Percentiles rank a stretch among this genome's conserved stretches.
Conservation (phyloP, 2,329 filamentous ascomycete species). For the Aspergillus sp. region DNA sequence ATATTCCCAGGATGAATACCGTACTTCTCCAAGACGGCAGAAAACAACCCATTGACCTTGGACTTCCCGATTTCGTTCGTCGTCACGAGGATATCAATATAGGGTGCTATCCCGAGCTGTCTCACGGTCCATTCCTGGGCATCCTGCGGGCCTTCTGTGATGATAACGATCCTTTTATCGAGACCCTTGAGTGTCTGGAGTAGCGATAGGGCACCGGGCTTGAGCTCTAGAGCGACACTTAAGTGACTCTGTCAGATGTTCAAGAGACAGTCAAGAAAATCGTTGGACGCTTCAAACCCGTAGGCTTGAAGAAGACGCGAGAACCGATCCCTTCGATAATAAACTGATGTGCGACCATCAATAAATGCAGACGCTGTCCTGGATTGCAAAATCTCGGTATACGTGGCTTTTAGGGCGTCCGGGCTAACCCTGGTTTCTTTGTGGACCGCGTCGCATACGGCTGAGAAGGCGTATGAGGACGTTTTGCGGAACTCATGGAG, state of each 20-base stretch:
- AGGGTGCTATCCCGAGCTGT: slow-evolving; percentile 20
- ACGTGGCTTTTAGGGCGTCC: slow-evolving; percentile 14
- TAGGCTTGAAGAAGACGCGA: slow-evolving; percentile 21
- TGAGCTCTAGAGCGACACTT: slow-evolving; percentile 22
- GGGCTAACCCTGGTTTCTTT: slow-evolving; percentile 5
- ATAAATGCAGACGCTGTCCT: slow-evolving; percentile 36
- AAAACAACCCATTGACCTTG: slow-evolving; percentile 27
- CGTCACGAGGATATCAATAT: slow-evolving; percentile 26
- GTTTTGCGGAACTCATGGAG: slow-evolving; percentile 41
- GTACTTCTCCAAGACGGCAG: slow-evolving; percentile 14
- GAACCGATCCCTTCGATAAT: slow-evolving; percentile 39
- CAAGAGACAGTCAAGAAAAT: slow-evolving; percentile 6
- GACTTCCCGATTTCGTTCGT: slow-evolving; percentile 24
- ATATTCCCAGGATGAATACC: slow-evolving; percentile 13
- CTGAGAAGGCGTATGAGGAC: slow-evolving; percentile 28
- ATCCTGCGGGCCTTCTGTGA: slow-evolving; percentile 44
- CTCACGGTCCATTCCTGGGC: slow-evolving; percentile 39
- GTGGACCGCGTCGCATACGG: slow-evolving; percentile 26
- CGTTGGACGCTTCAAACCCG: not conserved
- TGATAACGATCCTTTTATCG: slow-evolving; percentile 35
- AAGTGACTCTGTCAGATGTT: slow-evolving; percentile 9
- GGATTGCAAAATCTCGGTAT: slow-evolving; percentile 26
- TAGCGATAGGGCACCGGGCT: slow-evolving; percentile 30
- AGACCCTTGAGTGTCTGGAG: slow-evolving; percentile 25
- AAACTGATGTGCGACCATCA: slow-evolving; percentile 37